phyloP scores from a whole-genome alignment of 257 asterid species.

The Ocimum tenuiflorum region DNA sequence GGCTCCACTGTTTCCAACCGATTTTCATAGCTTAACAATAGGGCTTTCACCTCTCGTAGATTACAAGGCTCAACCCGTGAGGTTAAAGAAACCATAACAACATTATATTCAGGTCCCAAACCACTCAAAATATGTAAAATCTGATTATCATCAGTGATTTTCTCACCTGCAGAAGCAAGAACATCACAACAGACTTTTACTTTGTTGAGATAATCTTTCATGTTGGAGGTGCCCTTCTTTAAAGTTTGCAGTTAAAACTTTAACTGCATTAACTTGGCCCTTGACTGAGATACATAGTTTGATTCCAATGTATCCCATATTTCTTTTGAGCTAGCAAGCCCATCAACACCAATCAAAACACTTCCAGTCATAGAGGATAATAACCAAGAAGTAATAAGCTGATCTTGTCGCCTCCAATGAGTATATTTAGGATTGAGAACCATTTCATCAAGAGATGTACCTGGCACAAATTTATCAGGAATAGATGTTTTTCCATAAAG shows the following conservation, averaged over 20 bases:
- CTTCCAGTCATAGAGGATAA: background rate
- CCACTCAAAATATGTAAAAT: background rate
- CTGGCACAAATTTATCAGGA: background rate
- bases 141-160: background rate
- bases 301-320: background rate
- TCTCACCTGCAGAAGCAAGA: background rate
- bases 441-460: background rate
- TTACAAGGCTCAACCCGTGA: too few species aligned
- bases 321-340: background rate
- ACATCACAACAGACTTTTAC: background rate
- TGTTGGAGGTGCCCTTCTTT: background rate
- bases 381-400: background rate
- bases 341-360: background rate
- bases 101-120: background rate
- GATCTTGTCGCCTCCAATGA: background rate
- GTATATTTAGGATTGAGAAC: background rate
- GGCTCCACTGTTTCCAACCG: background rate
- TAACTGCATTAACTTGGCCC: background rate
- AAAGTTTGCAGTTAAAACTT: background rate
- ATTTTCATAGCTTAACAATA: background rate
- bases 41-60: background rate
- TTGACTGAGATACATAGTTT: background rate
- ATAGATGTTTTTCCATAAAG: background rate
- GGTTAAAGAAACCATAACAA: too few species aligned
- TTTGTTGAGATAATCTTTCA: background rate